Base-by-base conservation (phyloP, 805 yeast genomes). In the Candida tammaniensis region DNA sequence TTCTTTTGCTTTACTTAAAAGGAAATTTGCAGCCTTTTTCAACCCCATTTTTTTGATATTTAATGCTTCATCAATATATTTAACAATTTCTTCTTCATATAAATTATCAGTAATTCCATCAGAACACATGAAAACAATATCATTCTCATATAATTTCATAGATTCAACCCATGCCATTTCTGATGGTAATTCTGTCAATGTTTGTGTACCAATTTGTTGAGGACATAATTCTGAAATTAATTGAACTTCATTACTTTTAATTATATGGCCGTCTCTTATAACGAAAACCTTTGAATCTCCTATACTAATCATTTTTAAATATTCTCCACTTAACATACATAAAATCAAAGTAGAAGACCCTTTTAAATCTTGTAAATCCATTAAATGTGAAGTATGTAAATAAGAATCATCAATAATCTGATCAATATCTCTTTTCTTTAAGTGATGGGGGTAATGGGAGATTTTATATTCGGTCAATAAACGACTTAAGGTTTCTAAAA, bases 81-180 rank as follows among this genome's bases (percentile, higher is more conserved):
- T 55, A 20, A 58, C 40, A 6, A 74, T 63, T 48, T 74, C 80
- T 54, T 68, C 65, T 16, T 65, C 67, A 46, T 68, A 74, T 25
- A 74, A 51, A 43, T 74, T 74, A 48, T 74, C 80, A 1, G 75
- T 63, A 7, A 74, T 63, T 1, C 80, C 80, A 48, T 74, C 80
- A 1, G 78, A 70, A 39, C 78, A 72, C 39, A 72, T 42, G 13
- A 74, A 49, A 1, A 74, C 47, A 8, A 73, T 44, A 43, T 74
- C 80, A 28, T 62, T 54, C 24, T 57, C 63, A 31, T 60, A 39
- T 9, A 74, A 40, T 29, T 62, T 56, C 23, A 68, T 49, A 8
- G 70, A 62, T 25, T 60, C 64, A 17, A 66, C 69, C 62, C 72
- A 62, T 2, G 74, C 77, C 40, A 73, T 55, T 25, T 64, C 61